phyloP scores from a whole-genome alignment of 2,329 filamentous ascomycete genomes.

The Aspergillus fructus region DNA sequence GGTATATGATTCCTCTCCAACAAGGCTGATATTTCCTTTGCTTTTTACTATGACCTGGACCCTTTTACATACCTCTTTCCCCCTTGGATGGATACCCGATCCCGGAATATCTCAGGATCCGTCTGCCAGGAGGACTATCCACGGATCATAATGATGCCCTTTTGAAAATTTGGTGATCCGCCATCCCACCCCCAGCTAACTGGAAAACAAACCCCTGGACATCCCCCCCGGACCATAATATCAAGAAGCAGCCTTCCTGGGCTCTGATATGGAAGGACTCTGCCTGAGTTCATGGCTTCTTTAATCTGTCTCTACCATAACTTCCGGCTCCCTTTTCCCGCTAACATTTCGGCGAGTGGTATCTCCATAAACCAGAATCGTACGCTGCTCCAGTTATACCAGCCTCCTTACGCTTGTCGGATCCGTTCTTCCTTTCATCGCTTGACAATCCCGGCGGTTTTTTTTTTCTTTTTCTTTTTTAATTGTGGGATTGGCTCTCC shows the following conservation, averaged over 20 bases:
- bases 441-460: neutral
- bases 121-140: neutral
- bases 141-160: slow-evolving; percentile 2
- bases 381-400: neutral
- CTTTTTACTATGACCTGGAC: neutral
- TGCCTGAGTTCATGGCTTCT: slow-evolving; percentile 3
- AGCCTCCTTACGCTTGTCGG: neutral
- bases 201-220: slow-evolving; percentile 1
- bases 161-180: slow-evolving; percentile 11
- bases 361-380: neutral
- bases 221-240: neutral
- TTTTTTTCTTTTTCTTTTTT: neutral
- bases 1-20: slow-evolving; percentile 13
- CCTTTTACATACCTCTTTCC: neutral
- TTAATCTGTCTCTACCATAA: neutral
- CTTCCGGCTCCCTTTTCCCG: neutral
- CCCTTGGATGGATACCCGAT: neutral
- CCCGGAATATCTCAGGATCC: neutral
- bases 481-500: neutral
- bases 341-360: neutral
- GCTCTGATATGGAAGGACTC: slow-evolving; percentile 4
- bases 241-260: neutral
- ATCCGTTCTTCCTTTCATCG: neutral
- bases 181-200: neutral
- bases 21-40: slow-evolving; percentile 10